A percentile compares a stretch with the other conserved stretches of the same genome.
These are phyloP conservation scores for Endocarpon pusillum DNA, from an alignment of 495 filamentous ascomycete species.

Conservation along the genomic window DNA sequence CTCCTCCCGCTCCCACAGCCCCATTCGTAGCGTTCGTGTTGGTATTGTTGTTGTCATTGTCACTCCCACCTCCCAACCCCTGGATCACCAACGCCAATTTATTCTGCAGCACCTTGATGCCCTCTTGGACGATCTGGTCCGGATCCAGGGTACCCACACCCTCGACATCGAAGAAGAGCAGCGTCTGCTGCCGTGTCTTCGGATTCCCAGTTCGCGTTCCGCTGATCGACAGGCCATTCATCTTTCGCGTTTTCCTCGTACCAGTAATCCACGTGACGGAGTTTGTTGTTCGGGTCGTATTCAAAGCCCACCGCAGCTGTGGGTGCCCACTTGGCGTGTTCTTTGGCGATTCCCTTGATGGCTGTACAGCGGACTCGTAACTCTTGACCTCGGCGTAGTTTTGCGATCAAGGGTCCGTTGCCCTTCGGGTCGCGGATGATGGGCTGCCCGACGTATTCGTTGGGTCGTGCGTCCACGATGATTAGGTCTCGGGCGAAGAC, in stretches of 20 bases:
- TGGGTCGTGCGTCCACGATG: slow-evolving; percentile 39
- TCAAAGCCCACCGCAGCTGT: slow-evolving; percentile 87
- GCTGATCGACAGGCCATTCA: slow-evolving; percentile 73
- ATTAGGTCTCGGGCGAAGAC: slow-evolving; percentile 80
- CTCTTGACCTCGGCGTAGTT: slow-evolving; percentile 76
- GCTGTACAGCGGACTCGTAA: slow-evolving; percentile 78
- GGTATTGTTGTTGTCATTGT: slow-evolving; percentile 29
- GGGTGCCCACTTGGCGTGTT: slow-evolving; percentile 95
- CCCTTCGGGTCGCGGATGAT: slow-evolving; percentile 69
- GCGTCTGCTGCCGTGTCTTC: slow-evolving; percentile 48
- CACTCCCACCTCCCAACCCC: slow-evolving; percentile 38
- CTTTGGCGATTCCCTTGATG: slow-evolving; percentile 97
- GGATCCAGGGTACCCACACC: slow-evolving; percentile 74
- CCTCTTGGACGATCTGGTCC: slow-evolving; percentile 70
- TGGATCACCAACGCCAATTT: slow-evolving; percentile 80
- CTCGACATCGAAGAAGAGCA: slow-evolving; percentile 86
- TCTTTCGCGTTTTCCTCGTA: slow-evolving; percentile 67
- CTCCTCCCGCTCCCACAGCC: slow-evolving; percentile 47
- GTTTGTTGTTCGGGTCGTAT: slow-evolving; percentile 91
- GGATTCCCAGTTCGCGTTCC: slow-evolving; percentile 68
- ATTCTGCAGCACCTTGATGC: slow-evolving; percentile 73
- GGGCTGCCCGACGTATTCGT: slow-evolving; percentile 67
- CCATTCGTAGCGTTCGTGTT: slow-evolving; percentile 34
- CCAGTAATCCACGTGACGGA: slow-evolving; percentile 81
- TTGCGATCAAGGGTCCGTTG: slow-evolving; percentile 68